Base-by-base conservation (phyloP, 2,329 filamentous ascomycete species). In the Thielaviopsis ethacetica region DNA sequence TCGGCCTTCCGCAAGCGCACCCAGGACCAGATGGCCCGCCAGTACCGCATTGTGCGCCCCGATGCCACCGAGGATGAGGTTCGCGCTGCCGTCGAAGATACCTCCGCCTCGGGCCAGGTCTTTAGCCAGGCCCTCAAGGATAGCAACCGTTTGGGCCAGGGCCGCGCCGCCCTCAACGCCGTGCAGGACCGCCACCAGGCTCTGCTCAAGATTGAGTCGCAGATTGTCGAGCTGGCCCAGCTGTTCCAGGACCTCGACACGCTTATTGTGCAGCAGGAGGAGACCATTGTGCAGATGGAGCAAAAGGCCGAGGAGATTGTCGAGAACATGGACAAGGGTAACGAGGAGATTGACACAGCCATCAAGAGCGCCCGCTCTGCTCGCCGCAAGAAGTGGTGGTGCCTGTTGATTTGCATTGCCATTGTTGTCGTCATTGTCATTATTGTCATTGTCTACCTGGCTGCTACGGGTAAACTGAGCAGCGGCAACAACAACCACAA, bases 341-440 rank as follows among this genome's bases (percentile, higher is more conserved):
- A 93, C 68, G 79, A 82, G 63, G 83, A 96, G 71, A 86, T 97
- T 61, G 83, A 79, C 47, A 80, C 80, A n/a, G 91, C 91, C 13
- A 86, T 95, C 63, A 77, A 79, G 62, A 95, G 88, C 65, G 91
- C 91, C 9, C 79, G 85, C 69, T 81, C 82, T 65, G 88, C 86
- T 56, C 80, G 88, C 65, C 88, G 83, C 75, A 95, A 94, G 89
- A 96, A 96, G 86, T 96, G 90, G 91, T 91, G 87, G 70, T 95
- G 90, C 76, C 73, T 95, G 65, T 83, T 85, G 66, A 88, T 96
- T 67, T 74, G 77, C 65, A 76, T 81, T 52, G 68, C 70, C 54
- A 79, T 82, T 56, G 70, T 82, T 52, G 64, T 76, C 57, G 69
- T 82, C 53, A 72, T 82, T 52, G 75, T 75, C 50, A 73, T 78